Percentiles rank a stretch among this genome's conserved stretches.
Evolutionary conservation across 2,329 filamentous ascomycete genomes (phyloP).

Genomic region (Paramyrothecium sp.): DNA sequence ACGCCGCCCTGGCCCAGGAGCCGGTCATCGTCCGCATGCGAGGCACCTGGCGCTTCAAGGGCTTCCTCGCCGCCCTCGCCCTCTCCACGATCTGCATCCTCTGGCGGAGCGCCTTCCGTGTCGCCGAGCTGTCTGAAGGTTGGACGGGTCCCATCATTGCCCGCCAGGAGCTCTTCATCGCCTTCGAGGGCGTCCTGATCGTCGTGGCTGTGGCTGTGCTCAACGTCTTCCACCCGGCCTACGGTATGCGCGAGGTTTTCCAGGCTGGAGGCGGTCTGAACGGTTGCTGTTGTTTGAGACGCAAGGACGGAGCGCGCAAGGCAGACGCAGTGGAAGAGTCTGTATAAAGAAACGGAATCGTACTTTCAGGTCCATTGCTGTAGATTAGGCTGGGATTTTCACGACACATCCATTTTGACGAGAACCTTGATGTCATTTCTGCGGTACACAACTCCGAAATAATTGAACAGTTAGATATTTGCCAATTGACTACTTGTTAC

Average conservation of each 20-base stretch:
- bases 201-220: slow-evolving; percentile 42
- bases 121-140: slow-evolving; percentile 63
- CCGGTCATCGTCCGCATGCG: slow-evolving; percentile 34
- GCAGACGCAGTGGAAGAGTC: background rate
- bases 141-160: slow-evolving; percentile 59
- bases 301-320: slow-evolving; percentile 3
- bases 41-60: slow-evolving; percentile 43
- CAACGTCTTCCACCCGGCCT: slow-evolving; percentile 34
- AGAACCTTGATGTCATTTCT: no score
- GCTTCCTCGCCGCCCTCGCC: slow-evolving; percentile 53
- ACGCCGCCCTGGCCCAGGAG: slow-evolving; percentile 35
- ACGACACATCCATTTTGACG: no score
- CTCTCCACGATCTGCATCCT: slow-evolving; percentile 63
- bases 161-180: slow-evolving; percentile 54
- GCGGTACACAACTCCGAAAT: no score
- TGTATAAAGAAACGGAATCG: background rate
- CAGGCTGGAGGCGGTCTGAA: slow-evolving; percentile 20
- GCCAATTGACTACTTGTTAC: no score
- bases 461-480: no score
- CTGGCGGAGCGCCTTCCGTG: slow-evolving; percentile 62
- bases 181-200: slow-evolving; percentile 55
- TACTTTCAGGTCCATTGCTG: no score
- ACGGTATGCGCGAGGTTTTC: slow-evolving; percentile 25
- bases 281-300: slow-evolving; percentile 21
- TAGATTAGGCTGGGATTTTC: no score